phyloP scores from a whole-genome alignment of 1,139 yeast genomes.

The Saccharomyces hybrid region DNA sequence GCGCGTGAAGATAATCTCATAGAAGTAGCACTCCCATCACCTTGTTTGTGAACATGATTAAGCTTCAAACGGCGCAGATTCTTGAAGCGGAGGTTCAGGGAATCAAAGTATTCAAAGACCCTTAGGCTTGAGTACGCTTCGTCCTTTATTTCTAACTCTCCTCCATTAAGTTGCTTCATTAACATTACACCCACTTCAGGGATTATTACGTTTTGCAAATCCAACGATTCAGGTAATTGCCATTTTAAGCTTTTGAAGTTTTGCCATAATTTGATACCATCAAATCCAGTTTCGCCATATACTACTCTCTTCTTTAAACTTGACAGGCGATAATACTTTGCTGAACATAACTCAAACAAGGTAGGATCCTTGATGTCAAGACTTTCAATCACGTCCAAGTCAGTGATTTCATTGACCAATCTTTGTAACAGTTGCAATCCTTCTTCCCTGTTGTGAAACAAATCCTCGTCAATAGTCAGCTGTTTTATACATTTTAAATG shows the following conservation, averaged over 20 bases:
- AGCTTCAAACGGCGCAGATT: slow-evolving; percentile 30
- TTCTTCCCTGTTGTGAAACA: slow-evolving; percentile 19
- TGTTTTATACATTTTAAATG: slow-evolving; percentile 11
- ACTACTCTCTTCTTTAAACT: slow-evolving; percentile 14
- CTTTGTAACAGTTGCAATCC: slow-evolving; percentile 14
- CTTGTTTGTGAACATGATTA: slow-evolving; percentile 37
- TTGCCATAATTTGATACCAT: not conserved
- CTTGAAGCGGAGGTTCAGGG: slow-evolving; percentile 10
- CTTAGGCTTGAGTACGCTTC: slow-evolving; percentile 35
- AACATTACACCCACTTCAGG: not conserved
- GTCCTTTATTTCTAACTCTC: slow-evolving; percentile 23
- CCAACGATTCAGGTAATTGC: slow-evolving; percentile 6
- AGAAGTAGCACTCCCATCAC: slow-evolving; percentile 29
- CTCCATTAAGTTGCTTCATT: slow-evolving; percentile 1
- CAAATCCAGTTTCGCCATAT: not conserved
- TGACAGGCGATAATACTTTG: slow-evolving; percentile 8
- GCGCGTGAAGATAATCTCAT: slow-evolving; percentile 1
- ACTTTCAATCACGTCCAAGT: slow-evolving; percentile 11
- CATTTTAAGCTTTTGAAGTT: slow-evolving; percentile 14
- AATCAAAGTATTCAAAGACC: slow-evolving; percentile 28
- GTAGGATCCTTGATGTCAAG: slow-evolving; percentile 17
- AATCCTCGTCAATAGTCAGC: slow-evolving; percentile 18
- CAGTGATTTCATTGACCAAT: slow-evolving; percentile 14
- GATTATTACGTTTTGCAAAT: not conserved
- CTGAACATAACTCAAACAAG: slow-evolving; percentile 9